Conservation (phyloP, 352 stramenopile species). For the Peronosclerospora sorghi region DNA sequence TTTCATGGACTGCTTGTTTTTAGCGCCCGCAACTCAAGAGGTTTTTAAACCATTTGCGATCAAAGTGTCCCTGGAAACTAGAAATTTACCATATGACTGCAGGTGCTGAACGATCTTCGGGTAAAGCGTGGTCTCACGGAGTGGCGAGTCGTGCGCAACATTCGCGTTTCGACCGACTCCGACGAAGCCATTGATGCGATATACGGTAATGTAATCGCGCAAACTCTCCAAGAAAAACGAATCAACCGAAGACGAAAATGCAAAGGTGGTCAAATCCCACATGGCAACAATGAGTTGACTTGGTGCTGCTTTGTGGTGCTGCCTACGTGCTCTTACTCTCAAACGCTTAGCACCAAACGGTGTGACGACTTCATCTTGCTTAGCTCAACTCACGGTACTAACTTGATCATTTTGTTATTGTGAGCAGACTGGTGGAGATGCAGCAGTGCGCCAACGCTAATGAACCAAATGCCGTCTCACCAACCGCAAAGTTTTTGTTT, state of each 20-base stretch:
- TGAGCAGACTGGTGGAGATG: slow-evolving; percentile 23
- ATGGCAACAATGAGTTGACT: slow-evolving; percentile 3
- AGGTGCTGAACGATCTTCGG: slow-evolving; percentile 41
- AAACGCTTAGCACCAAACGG: slow-evolving; percentile 30
- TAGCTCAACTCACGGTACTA: neutral
- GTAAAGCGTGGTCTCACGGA: slow-evolving; percentile 22
- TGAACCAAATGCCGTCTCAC: slow-evolving; percentile 1
- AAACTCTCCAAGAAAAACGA: slow-evolving; percentile 29
- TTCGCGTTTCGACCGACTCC: slow-evolving; percentile 7
- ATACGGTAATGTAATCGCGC: slow-evolving; percentile 16
- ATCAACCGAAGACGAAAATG: slow-evolving; percentile 33
- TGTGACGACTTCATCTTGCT: slow-evolving; percentile 7
- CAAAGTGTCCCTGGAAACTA: neutral
- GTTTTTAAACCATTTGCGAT: slow-evolving; percentile 2
- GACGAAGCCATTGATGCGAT: slow-evolving; percentile 19
- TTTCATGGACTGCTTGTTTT: neutral
- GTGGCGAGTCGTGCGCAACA: slow-evolving; percentile 20
- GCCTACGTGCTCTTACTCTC: slow-evolving; percentile 8
- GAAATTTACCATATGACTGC: neutral
- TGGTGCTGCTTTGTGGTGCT: slow-evolving; percentile 32
- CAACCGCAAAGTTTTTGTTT: slow-evolving; percentile 18
- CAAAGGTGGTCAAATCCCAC: neutral
- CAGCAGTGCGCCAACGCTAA: slow-evolving; percentile 21
- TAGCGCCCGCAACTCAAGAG: slow-evolving; percentile 12
- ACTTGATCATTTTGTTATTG: neutral